phyloP scores from a whole-genome alignment of 208 protist genomes.

The Angomonas ambiguus region DNA sequence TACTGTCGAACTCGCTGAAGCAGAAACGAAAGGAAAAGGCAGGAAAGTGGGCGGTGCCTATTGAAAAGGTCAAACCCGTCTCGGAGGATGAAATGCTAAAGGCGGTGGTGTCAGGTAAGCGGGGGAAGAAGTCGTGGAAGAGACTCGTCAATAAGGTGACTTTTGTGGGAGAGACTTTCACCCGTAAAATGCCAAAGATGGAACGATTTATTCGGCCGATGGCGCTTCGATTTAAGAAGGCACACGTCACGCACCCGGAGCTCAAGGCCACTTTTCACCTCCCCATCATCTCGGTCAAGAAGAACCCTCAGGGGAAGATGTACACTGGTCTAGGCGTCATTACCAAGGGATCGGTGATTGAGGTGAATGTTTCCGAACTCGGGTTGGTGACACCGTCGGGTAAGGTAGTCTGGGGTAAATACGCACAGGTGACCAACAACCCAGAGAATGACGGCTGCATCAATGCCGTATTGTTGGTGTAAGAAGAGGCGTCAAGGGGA shows the following conservation, averaged over 20 bases:
- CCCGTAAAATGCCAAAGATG: constrained; percentile 99
- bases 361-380: constrained; percentile 99
- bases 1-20: constrained; percentile 99
- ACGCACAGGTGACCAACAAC: constrained; percentile 99
- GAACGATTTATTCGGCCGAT: constrained; percentile 99
- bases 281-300: constrained; percentile 99
- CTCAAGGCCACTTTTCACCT: constrained; percentile 99
- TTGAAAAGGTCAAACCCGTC: constrained; percentile 98
- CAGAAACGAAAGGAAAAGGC: constrained; percentile 99
- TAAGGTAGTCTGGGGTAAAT: constrained; percentile 99
- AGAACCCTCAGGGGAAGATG: constrained; percentile 98
- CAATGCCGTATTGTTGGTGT: constrained; percentile 99
- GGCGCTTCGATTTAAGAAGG: constrained; percentile 98
- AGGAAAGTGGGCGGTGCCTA: constrained; percentile 99
- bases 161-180: constrained; percentile 99
- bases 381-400: constrained; percentile 99
- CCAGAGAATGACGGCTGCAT: constrained; percentile 99
- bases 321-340: constrained; percentile 99
- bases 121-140: constrained; percentile 99
- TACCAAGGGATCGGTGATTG: constrained; percentile 99
- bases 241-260: constrained; percentile 99
- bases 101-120: constrained; percentile 94
- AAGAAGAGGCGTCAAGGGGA: constrained; percentile 1
- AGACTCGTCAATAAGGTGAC: constrained; percentile 99
- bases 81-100: constrained; percentile 99